A percentile compares a stretch with the other conserved stretches of the same genome.
These are phyloP conservation scores for Tricholoma sp. DNA, from an alignment of 768 basidiomycete genomes.

Conservation along the genomic window DNA sequence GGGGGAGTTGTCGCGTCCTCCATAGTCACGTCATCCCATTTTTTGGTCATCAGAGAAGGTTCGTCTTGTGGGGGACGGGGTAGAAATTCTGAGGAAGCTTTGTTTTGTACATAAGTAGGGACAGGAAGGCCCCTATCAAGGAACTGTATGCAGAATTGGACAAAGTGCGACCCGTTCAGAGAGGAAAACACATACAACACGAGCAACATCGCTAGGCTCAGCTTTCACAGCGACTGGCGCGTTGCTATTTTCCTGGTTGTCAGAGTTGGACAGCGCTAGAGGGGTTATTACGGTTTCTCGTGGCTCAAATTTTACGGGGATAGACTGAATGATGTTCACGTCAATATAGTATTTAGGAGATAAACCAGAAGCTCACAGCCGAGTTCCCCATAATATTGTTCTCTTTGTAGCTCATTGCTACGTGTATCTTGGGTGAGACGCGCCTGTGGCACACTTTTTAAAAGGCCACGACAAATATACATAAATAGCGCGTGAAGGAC, in stretches of 20 bases:
- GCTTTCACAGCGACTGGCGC: constrained; percentile 21
- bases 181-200: constrained; percentile 17
- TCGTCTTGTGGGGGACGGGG: not conserved
- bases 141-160: constrained; percentile 10
- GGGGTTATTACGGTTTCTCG: constrained; percentile 12
- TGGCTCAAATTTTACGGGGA: constrained; percentile 13
- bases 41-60: not conserved
- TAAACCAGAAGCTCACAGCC: constrained; percentile 4
- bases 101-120: constrained; percentile 15
- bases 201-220: constrained; percentile 24
- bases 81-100: not conserved
- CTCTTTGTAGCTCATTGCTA: constrained; percentile 18
- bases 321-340: constrained; percentile 1
- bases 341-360: not conserved
- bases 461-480: not conserved
- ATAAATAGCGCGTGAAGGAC: not conserved
- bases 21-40: constrained; percentile 9
- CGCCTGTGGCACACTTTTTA: too few species aligned
- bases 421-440: too few species aligned
- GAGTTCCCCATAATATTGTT: constrained; percentile 15
- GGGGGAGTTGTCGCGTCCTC: constrained; percentile 8
- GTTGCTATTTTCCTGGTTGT: constrained; percentile 5
- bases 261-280: constrained; percentile 5
- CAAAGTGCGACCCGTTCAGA: not conserved
- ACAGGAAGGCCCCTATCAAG: constrained; percentile 23